Conservation (phyloP, 78 protist genomes). For the Chrysochromulina parva region DNA sequence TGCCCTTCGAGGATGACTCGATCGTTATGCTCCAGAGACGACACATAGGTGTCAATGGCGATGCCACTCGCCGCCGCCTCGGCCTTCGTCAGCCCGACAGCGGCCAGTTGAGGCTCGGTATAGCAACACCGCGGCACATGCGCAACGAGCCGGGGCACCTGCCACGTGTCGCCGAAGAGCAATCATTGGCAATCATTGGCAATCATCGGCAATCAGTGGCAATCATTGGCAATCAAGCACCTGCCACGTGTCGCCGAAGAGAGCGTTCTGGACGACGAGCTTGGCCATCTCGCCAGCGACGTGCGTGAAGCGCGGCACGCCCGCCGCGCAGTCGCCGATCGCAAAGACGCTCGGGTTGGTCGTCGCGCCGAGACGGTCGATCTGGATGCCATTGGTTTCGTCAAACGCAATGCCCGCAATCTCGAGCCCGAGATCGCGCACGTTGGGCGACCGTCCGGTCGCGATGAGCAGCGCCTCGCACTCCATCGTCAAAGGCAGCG, state of each 20-base stretch:
- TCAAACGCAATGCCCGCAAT: conserved; percentile 53
- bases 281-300: conserved; percentile 61
- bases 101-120: conserved; percentile 64
- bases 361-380: conserved; percentile 45
- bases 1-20: conserved; percentile 56
- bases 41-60: background rate
- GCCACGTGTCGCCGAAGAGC: conserved; percentile 47
- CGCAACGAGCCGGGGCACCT: background rate
- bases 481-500: background rate
- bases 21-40: conserved; percentile 48
- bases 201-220: too few relatives aligned
- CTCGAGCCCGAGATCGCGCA: conserved; percentile 49
- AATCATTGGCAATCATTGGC: background rate
- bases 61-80: background rate
- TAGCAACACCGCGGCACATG: conserved; percentile 63
- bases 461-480: conserved; percentile 55
- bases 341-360: conserved; percentile 54
- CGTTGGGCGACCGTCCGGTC: conserved; percentile 70
- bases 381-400: conserved; percentile 23
- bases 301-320: conserved; percentile 60
- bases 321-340: conserved; percentile 50
- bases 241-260: conserved; percentile 56
- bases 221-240: background rate
- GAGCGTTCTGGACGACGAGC: conserved; percentile 66
- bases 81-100: background rate